Evolutionary conservation across 129 eudicot species (phyloP), one percentile per base, ranked within the genome.

Genomic region (Chrysanthemum makinoi): DNA sequence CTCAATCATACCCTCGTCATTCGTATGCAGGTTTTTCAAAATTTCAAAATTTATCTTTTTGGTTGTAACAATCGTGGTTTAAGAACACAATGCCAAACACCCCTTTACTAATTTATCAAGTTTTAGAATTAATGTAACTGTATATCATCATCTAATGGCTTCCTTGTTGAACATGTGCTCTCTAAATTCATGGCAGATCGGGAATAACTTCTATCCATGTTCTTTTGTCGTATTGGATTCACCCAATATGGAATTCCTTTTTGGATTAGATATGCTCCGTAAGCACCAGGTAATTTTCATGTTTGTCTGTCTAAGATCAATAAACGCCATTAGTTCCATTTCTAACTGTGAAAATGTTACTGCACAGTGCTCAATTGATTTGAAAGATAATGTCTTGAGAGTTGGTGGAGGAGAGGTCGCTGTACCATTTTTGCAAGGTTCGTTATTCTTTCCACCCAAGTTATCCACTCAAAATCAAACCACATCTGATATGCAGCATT

Each of bases 351-450:
- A 39, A 7, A 7, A 39, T 39, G 9, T 39, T 10, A 39, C 46
- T 7, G 46, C 46, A 39, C 46, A 39, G 84, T 94, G 98, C 88
- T 77, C 80, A 51, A 94, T 94, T 69, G 98, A 94, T 90, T 84
- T 94, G 73, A 94, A 94, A 80, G 98, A 94, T 19, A 94, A 87
- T 71, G 95, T 94, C 43, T 67, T 94, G 81, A 84, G 98, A 87
- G 90, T 94, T 82, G 98, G 97, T 39, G 97, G 97, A 75, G 97
- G 97, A 64, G 98, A 94, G 85, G 97, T 94, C 70, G 75, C 98
- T 18, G 98, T 94, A 61, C 97, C 97, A 28, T 94, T 94, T 81
- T 74, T 90, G 81, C 85, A 81, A 77, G 97, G 97, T 94, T 70
- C 14, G 46, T 39, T 39, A 39, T 7, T 39, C 46, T 39, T 39